Evolutionary conservation across 192 early-diverging fungal species (phyloP), one percentile per base, ranked within the genome.

Genomic region (Podila clonocystis): DNA sequence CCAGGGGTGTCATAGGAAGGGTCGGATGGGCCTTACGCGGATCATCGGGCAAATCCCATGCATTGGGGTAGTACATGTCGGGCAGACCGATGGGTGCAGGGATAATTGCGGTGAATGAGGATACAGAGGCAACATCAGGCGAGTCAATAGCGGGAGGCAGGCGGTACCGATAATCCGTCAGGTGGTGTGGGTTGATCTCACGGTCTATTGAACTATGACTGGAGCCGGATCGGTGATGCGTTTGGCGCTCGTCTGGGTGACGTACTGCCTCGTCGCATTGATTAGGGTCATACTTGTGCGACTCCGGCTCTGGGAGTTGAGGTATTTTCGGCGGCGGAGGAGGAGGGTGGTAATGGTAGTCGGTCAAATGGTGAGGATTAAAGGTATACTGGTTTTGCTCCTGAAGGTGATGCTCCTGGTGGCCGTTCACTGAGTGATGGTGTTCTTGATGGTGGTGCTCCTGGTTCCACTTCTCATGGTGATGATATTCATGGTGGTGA

Each of bases 61-160:
- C 77, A 52, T 80, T 80, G 8, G 77, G 77, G 22, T 73, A 80
- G 67, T 80, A 80, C 77, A 80, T 80, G 31, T 80, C 67, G 12
- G 77, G 77, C 2, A 80, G 62, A 13, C 77, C 77, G 15, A 80
- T 62, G 26, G 77, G 77, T 45, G 68, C 77, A 20, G 77, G 77
- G 63, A 80, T 80, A 50, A 80, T 80, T 20, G 61, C 71, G 8
- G 30, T 26, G 41, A 80, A 80, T 3, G 52, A 58, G 11, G 65
- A 41, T 3, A 45, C 63, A 19, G 52, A 55, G 3, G 55, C n/a
- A 13, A 28, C 50, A 29, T 69, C 50, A 4, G 65, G 48, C 0
- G 61, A 69, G 33, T 73, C 77, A 26, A 50, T 41, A 33, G 41
- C 26, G 8, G 65, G 26, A 55, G 77, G 69, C 9, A 80, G 62